Conservation (phyloP, 2,329 filamentous ascomycete genomes). For the Colletotrichum nymphaeae region DNA sequence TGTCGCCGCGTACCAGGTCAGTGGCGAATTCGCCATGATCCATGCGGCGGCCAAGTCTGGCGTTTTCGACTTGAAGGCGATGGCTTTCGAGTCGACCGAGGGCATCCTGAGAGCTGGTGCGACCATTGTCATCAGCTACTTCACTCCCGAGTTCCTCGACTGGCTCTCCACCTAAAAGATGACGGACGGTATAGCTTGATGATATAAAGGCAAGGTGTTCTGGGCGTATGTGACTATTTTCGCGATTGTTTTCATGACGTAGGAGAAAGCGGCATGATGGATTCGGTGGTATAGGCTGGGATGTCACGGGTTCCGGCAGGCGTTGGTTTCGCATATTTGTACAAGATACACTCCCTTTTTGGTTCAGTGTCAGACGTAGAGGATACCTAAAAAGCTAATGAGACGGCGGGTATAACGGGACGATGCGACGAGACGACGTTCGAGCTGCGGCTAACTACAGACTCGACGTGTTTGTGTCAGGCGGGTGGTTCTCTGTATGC, state of each 20-base stretch:
- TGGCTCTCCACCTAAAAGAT: constrained; percentile 65
- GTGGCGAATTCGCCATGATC: constrained; percentile 98
- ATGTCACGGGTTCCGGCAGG: not conserved
- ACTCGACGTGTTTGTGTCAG: constrained; percentile 19
- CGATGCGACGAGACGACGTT: constrained; percentile 8
- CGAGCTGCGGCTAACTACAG: not conserved
- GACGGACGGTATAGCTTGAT: constrained; percentile 1
- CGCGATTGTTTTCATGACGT: not conserved
- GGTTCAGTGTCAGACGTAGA: constrained; percentile 14
- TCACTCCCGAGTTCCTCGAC: constrained; percentile 83
- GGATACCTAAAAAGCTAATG: constrained; percentile 29
- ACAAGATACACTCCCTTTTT: constrained; percentile 6
- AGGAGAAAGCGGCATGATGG: not conserved
- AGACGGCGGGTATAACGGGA: constrained; percentile 10
- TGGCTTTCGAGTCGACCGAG: constrained; percentile 95
- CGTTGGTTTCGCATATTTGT: constrained; percentile 15
- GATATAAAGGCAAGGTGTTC: constrained; percentile 25
- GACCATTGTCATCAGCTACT: constrained; percentile 93
- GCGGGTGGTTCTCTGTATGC: not conserved
- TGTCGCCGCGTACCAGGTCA: constrained; percentile 95
- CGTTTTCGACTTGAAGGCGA: constrained; percentile 93
- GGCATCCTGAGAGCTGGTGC: constrained; percentile 93
- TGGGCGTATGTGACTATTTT: constrained; percentile 3
- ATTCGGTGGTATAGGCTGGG: not conserved
- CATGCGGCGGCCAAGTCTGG: constrained; percentile 95